Base-by-base conservation (phyloP, 2,329 filamentous ascomycete species). In the Xylariaceae sp. region DNA sequence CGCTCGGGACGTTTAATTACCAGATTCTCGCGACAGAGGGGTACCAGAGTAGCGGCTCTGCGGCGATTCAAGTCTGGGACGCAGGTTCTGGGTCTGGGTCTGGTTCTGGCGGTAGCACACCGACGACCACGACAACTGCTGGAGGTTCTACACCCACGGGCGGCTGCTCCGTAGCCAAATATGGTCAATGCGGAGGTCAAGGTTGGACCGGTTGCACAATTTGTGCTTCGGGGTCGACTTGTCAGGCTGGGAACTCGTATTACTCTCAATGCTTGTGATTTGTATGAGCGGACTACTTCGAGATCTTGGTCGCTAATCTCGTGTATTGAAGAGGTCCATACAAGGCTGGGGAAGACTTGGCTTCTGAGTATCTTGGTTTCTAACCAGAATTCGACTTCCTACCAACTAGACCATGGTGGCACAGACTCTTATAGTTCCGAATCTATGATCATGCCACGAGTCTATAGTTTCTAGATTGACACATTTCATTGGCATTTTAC, bases 21-120 rank as follows among this genome's bases (percentile, higher is more conserved):
- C 65, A 67, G 63, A 67, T 69, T 47, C 44, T 69, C 10, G 65
- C 67, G 6, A 61, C 58, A 16, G 66, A 69, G 56, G 65, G 63
- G 5, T 78, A 78, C 47, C 56, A 58, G 56, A 58, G 56, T 47
- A 56, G 53, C 19, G 56, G 56, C 1, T 58, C 56, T 9, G 53
- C 56, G 38, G 17, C 34, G 6, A 58, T 58, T n/a, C 46, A 54
- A 31, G 56, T 58, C 34, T 50, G 28, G 6, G 51, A 39, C 3
- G 51, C 33, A 18, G 19, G 45, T 16, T 14, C 31, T 16, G 16
- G 44, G 13, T 9, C 17, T 28, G 38, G 45, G 11, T 22, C 14
- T 12, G 34, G 22, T 14, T 36, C 53, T 31, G 45, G 41, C 22
- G 41, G 31, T 19, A 39, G 36, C 36, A 14, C 36, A 39, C 40